phyloP scores from a whole-genome alignment of 2,329 filamentous ascomycete genomes.

The Huntiella savannae region DNA sequence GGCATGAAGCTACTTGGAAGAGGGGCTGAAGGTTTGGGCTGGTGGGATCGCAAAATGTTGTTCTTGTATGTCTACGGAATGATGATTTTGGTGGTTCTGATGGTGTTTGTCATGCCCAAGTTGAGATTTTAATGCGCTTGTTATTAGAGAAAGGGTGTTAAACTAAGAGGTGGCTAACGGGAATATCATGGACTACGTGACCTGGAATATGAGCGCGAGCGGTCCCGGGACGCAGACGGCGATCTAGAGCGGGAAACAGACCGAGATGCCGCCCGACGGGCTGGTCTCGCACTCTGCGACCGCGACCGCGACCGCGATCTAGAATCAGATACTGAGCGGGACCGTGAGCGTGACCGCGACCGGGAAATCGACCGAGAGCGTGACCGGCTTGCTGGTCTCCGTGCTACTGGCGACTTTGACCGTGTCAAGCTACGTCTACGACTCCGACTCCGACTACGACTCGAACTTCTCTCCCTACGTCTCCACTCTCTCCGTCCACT shows the following conservation, averaged over 20 bases:
- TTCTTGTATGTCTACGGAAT: conserved; percentile 70
- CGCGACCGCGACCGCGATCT: conserved; percentile 2
- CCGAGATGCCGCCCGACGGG: background rate
- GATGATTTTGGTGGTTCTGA: conserved; percentile 55
- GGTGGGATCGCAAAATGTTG: conserved; percentile 66
- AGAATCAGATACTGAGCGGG: background rate
- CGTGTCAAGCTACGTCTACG: background rate
- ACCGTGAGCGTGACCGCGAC: conserved; percentile 5
- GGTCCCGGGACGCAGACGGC: background rate
- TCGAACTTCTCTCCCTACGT: background rate
- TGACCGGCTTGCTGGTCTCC: background rate
- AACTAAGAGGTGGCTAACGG: background rate
- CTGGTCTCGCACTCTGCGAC: background rate
- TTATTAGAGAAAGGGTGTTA: background rate
- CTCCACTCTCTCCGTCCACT: background rate
- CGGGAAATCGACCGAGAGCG: conserved; percentile 3
- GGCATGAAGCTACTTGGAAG: conserved; percentile 58
- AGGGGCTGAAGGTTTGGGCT: conserved; percentile 78
- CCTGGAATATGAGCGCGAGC: background rate
- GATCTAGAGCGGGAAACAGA: background rate
- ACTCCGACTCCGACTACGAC: background rate
- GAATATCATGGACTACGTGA: background rate
- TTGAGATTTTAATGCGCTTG: conserved; percentile 46
- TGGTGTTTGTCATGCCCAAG: conserved; percentile 80
- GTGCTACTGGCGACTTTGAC: background rate